phyloP scores from a whole-genome alignment of 1,139 yeast species.

The Saccharomyces pastorianus region DNA sequence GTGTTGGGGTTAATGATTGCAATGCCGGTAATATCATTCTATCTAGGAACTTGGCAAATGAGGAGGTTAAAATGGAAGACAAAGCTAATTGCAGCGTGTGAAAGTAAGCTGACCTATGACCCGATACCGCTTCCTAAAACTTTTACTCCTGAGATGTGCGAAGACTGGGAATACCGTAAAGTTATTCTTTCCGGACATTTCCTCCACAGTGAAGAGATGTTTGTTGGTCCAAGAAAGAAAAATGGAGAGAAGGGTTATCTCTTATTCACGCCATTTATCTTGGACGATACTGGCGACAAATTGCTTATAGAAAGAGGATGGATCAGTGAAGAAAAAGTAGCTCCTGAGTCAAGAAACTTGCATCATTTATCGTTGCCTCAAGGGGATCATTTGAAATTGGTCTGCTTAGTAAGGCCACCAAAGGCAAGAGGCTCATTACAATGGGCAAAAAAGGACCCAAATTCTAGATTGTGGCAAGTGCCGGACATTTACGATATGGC shows the following conservation, averaged over 20 bases:
- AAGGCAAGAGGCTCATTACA: no score
- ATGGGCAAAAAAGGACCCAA: no score
- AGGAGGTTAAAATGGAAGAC: conserved; percentile 81
- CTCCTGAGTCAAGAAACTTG: no score
- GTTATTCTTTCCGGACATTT: conserved; percentile 72
- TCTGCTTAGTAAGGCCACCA: no score
- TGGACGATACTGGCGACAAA: no score
- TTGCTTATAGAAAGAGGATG: no score
- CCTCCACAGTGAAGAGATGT: conserved; percentile 79
- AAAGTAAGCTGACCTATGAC: conserved; percentile 65
- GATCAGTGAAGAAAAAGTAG: no score
- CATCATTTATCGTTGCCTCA: no score
- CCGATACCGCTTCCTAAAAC: conserved; percentile 64
- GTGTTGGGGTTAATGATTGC: conserved; percentile 57
- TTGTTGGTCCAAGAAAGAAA: conserved; percentile 80
- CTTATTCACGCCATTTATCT: conserved; percentile 63
- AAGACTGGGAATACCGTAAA: conserved; percentile 73
- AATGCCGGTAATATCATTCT: conserved; percentile 84
- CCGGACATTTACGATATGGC: no score
- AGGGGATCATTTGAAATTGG: no score
- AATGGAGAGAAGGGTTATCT: conserved; percentile 74
- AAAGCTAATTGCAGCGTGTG: conserved; percentile 70
- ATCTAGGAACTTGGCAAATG: conserved; percentile 91
- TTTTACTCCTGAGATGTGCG: conserved; percentile 37
- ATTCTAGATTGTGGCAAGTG: no score